A percentile compares a stretch with the other conserved stretches of the same genome.
phyloP scores from a whole-genome alignment of 176 grass and related monocot species.

The Oryza glaberrima region DNA sequence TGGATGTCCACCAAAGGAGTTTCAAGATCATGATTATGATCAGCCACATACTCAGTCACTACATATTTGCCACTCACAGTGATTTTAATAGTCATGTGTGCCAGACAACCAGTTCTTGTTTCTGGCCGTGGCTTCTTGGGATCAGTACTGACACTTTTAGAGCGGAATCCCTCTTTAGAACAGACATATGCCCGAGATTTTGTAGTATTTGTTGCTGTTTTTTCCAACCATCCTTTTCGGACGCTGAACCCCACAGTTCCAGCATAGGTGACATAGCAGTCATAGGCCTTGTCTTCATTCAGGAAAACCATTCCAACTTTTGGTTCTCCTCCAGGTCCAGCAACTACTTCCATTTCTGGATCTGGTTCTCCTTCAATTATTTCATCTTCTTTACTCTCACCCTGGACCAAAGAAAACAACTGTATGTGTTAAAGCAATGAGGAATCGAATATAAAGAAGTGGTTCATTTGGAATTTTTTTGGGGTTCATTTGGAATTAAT shows the following conservation, averaged over 20 bases:
- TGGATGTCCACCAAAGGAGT: slow-evolving; percentile 76
- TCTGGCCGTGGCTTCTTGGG: slow-evolving; percentile 68
- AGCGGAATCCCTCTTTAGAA: slow-evolving; percentile 79
- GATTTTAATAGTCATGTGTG: slow-evolving; percentile 85
- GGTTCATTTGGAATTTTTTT: neutral
- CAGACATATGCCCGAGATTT: slow-evolving; percentile 75
- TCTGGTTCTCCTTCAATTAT: slow-evolving; percentile 58
- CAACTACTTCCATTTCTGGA: slow-evolving; percentile 54
- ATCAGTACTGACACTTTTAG: slow-evolving; percentile 54
- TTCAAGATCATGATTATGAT: slow-evolving; percentile 87
- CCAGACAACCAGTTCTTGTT: slow-evolving; percentile 76
- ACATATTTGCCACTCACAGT: slow-evolving; percentile 67
- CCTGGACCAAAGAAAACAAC: slow-evolving; percentile 43
- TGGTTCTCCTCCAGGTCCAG: slow-evolving; percentile 67
- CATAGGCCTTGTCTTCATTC: slow-evolving; percentile 81
- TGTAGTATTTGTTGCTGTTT: slow-evolving; percentile 59
- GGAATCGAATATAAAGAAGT: slow-evolving; percentile 2
- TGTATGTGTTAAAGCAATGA: slow-evolving; percentile 12
- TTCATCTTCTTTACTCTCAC: slow-evolving; percentile 61
- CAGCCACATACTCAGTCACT: slow-evolving; percentile 68
- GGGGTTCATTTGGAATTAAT: slow-evolving; percentile 11
- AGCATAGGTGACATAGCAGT: slow-evolving; percentile 79
- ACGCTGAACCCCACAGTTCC: slow-evolving; percentile 69
- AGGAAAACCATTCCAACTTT: slow-evolving; percentile 77
- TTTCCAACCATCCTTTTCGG: slow-evolving; percentile 83